Conservation (phyloP, 2,329 filamentous ascomycete genomes). For the Gremmenia infestans region DNA sequence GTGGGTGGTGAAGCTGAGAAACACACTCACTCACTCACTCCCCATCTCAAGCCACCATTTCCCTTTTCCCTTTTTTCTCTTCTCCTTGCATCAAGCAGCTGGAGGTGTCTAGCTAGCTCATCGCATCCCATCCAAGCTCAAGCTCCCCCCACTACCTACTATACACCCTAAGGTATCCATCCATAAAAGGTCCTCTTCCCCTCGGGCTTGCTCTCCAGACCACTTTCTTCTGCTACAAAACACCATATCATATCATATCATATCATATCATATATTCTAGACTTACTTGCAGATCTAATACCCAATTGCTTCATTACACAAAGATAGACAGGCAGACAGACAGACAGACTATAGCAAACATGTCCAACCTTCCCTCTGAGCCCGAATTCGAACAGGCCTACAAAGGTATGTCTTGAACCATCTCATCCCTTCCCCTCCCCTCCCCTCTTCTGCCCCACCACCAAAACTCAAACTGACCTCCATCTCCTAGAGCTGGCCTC, state of each 20-base stretch:
- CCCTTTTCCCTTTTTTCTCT: not conserved
- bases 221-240: not conserved
- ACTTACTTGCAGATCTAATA: not conserved
- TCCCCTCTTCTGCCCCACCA: not conserved
- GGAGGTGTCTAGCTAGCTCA: not conserved
- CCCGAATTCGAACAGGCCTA: constrained; percentile 99
- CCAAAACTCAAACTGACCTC: not conserved
- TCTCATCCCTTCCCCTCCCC: not conserved
- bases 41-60: not conserved
- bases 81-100: not conserved
- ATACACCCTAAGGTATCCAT: not conserved
- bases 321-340: not conserved
- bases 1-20: not conserved
- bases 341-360: constrained; percentile 32
- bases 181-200: constrained; percentile 2
- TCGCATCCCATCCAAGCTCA: not conserved
- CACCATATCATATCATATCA: not conserved
- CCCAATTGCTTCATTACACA: not conserved
- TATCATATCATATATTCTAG: not conserved
- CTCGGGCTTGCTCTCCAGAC: not conserved
- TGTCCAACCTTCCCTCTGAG: constrained; percentile 83
- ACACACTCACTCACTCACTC: not conserved
- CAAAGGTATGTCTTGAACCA: constrained; percentile 59
- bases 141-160: constrained; percentile 2
- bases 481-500: constrained; percentile 72